Evolutionary conservation across 2,329 filamentous ascomycete species (phyloP).

Genomic region (Coleophoma cylindrospora): DNA sequence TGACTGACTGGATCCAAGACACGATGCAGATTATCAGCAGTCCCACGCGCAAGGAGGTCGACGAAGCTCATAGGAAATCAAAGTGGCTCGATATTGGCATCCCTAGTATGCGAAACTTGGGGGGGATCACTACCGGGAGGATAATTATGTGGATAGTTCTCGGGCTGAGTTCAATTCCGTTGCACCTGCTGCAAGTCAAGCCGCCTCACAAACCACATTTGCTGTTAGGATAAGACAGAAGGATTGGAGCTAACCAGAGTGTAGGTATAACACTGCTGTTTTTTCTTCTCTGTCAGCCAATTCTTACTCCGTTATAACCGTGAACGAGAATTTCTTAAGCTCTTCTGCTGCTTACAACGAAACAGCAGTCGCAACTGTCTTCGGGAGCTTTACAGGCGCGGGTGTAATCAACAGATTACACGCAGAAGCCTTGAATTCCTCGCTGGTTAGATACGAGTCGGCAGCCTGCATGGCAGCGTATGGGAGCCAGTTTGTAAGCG

Average conservation of each 20-base stretch:
- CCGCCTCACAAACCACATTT: no score
- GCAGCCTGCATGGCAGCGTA: slow-evolving; percentile 1
- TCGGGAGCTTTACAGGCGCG: neutral
- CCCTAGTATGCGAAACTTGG: slow-evolving; percentile 22
- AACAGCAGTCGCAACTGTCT: no score
- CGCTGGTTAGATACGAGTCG: neutral
- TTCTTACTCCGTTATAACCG: neutral
- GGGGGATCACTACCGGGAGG: neutral
- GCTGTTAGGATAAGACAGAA: no score
- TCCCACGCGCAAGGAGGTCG: slow-evolving; percentile 26
- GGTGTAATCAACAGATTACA: neutral
- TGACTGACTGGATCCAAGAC: slow-evolving; percentile 1
- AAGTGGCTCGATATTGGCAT: slow-evolving; percentile 28
- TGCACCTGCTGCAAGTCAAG: neutral
- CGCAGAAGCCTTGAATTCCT: neutral
- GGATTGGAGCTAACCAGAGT: neutral
- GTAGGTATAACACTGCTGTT: slow-evolving; percentile 8
- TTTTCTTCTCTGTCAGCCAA: slow-evolving; percentile 7
- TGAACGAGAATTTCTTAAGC: slow-evolving; percentile 3
- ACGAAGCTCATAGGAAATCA: slow-evolving; percentile 23
- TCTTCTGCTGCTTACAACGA: neutral
- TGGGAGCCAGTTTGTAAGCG: slow-evolving; percentile 1
- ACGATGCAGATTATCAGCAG: slow-evolving; percentile 29
- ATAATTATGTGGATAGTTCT: neutral
- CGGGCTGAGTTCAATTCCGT: neutral